Evolutionary conservation across 2,329 filamentous ascomycete species (phyloP), one percentile per base, ranked within the genome.

Genomic region (Colletotrichum aenigma): DNA sequence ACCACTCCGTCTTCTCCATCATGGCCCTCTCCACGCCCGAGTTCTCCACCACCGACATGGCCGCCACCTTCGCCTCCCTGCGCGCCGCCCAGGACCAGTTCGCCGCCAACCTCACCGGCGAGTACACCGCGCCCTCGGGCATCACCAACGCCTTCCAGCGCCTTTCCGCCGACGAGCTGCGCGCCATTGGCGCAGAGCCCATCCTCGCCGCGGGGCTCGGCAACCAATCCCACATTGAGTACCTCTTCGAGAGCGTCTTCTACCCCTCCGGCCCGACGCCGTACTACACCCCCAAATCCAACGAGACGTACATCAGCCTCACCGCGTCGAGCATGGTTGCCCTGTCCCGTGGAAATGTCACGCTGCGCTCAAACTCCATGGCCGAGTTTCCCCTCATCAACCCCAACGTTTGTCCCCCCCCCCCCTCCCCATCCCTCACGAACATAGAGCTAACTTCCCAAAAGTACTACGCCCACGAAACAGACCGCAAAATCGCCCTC

Each of bases 401-500:
- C 71, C 79, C 79, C 12, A 80, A 80, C 62, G 79, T 80, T 9
- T 67, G 75, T 77, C n/a, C n/a, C n/a, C 4, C 16, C 7, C 16
- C n/a, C 5, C 21, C 48, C 12, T 36, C 1, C 28, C 74, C 18
- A 5, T 28, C 24, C 28, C 4, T 3, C 24, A 4, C 0, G 1
- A 9, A 24, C n/a, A 76, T 2, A 80, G 84, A 26, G n/a, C n/a
- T 48, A 4, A 48, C 43, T 21, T 4, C 1, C 73, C 7, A 78
- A 32, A 28, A 81, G 80, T 81, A 81, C 76, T 81, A 80, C 65
- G 78, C 74, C 43, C 70, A 81, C 67, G 52, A 72, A 0, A 74
- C 81, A 24, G 83, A 85, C 66, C 78, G 83, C 15, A 79, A 79
- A 9, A 80, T 84, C 32, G 82, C 82, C 7, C 76, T 83, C 62